Percentiles rank a stretch among this genome's conserved stretches.
These are phyloP conservation scores for Astragalus glycyphyllos DNA, from an alignment of 306 rosid genomes.

Conservation along the genomic window DNA sequence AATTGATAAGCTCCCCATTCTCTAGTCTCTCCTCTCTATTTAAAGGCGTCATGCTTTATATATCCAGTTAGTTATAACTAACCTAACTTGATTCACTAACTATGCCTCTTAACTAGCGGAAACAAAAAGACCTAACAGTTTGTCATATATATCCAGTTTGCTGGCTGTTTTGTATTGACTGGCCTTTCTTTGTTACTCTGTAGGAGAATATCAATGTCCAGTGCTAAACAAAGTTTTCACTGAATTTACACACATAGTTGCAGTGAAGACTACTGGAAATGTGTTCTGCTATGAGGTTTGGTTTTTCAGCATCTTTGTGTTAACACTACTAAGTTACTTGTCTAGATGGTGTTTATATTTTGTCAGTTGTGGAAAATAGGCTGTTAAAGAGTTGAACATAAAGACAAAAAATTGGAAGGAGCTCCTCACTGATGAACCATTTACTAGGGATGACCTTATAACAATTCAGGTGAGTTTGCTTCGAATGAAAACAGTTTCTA, in stretches of 20 bases:
- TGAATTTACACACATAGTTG: constrained; percentile 92
- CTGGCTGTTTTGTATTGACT: constrained; percentile 11
- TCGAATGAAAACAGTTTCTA: constrained; percentile 26
- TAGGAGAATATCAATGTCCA: constrained; percentile 95
- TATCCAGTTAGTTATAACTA: no score
- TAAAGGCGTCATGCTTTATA: no score
- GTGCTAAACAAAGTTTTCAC: constrained; percentile 97
- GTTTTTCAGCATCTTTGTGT: constrained; percentile 26
- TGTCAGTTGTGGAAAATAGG: constrained; percentile 53
- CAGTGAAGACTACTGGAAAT: constrained; percentile 96
- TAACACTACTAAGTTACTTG: constrained; percentile 32
- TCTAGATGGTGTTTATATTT: constrained; percentile 31
- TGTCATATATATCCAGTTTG: constrained; percentile 8
- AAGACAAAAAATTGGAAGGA: constrained; percentile 98
- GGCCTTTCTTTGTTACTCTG: constrained; percentile 39
- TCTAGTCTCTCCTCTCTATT: no score
- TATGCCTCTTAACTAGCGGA: no score
- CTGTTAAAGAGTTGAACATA: constrained; percentile 89
- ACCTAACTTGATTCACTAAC: no score
- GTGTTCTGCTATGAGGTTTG: constrained; percentile 94
- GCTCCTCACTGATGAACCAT: constrained; percentile 93
- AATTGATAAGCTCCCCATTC: no score
- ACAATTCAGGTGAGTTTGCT: constrained; percentile 80
- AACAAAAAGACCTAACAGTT: background rate
- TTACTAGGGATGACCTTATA: constrained; percentile 80